Evolutionary conservation across 2,329 filamentous ascomycete genomes (phyloP), one percentile per base, ranked within the genome.

Genomic region (Davidsoniella australis): DNA sequence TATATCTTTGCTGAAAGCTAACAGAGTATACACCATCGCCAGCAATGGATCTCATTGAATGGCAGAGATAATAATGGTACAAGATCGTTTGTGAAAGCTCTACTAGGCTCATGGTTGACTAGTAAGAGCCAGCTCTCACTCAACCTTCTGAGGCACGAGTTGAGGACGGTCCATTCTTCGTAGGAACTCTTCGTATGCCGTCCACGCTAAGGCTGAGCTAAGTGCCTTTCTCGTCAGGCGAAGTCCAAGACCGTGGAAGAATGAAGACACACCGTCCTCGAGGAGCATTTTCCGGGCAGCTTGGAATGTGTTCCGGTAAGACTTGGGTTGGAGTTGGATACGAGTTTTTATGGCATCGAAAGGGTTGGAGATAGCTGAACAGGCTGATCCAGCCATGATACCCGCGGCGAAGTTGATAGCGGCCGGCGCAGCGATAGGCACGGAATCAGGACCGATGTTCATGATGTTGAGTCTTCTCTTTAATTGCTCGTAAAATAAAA

Each of bases 281-380:
- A 67, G 64, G 3, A 96, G 62, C 82, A 98, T 94, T 60, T 78
- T 72, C 58, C 70, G 74, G 39, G 74, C 78, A 0, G 88, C 86
- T 54, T 83, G 78, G 56, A 84, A 64, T 73, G 89, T 85, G 59
- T 96, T 95, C 33, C 73, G 71, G 60, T 96, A 98, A 51, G 76
- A 73, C 5, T 70, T 70, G 3, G 91, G 91, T 68, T 93, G 85
- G 33, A 98, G 71, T 66, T 98, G 91, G 57, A 98, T 78, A 45
- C 91, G 71, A 18, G 91, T 98, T 68, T 98, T 98, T 63, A 96
- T 80, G 1, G 87, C 87, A 64, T 98, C 91, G 59, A 96, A 96
- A 0, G 91, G 91, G 62, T 98, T 98, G 7, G 91, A 95, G 37
- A 96, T 72, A 3, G 82, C 80, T 1, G 88, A 95, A 49, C 87